Conservation (phyloP, 2,329 filamentous ascomycete genomes). For the Metarhizium humberi region DNA sequence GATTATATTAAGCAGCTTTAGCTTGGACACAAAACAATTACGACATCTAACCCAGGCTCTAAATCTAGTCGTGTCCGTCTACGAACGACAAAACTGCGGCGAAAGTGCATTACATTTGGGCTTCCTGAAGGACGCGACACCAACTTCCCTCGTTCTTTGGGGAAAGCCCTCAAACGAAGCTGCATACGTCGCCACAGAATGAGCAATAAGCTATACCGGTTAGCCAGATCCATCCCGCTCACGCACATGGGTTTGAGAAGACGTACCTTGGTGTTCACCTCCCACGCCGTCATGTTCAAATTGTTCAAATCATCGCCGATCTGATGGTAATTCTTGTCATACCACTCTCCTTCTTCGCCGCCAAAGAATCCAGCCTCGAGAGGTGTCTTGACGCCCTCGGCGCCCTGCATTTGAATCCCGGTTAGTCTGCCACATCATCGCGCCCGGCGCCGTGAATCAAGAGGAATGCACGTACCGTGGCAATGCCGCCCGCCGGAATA, state of each 20-base stretch:
- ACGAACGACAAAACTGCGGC: background rate
- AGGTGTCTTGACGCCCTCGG: conserved; percentile 65
- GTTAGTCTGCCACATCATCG: background rate
- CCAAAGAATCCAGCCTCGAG: conserved; percentile 59
- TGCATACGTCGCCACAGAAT: conserved; percentile 63
- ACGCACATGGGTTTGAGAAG: background rate
- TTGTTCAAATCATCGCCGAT: conserved; percentile 51
- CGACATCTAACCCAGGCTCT: background rate
- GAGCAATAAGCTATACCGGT: conserved; percentile 48
- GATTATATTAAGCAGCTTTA: too few relatives aligned
- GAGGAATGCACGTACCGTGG: conserved; percentile 33
- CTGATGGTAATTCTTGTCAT: conserved; percentile 53
- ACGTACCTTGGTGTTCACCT: conserved; percentile 47
- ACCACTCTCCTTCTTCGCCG: conserved; percentile 54
- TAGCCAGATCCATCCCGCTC: background rate
- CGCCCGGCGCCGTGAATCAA: background rate
- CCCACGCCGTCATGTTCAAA: conserved; percentile 50
- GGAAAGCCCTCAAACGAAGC: conserved; percentile 57
- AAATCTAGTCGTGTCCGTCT: background rate
- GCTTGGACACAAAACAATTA: background rate
- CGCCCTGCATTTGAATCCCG: conserved; percentile 32
- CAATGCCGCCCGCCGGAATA: conserved; percentile 67
- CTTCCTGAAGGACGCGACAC: conserved; percentile 13
- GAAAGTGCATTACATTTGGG: conserved; percentile 3
- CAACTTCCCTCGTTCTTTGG: conserved; percentile 30